phyloP scores from a whole-genome alignment of 306 rosid species.

The Pyrus pyrifolia region DNA sequence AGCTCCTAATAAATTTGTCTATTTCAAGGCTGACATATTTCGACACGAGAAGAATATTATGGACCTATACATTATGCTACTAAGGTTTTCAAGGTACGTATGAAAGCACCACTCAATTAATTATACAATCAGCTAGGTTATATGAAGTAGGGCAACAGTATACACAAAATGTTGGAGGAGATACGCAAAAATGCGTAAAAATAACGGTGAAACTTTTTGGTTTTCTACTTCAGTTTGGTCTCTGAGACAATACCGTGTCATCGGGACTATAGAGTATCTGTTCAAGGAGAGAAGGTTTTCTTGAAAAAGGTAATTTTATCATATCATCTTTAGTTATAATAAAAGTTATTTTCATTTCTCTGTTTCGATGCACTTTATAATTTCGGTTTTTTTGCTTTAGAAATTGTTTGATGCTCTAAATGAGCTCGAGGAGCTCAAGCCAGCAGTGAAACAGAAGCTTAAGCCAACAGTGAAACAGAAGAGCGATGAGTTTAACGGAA shows the following conservation, averaged over 20 bases:
- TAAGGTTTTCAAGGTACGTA: conserved; percentile 84
- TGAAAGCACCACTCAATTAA: neutral
- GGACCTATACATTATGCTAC: conserved; percentile 87
- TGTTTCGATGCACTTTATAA: conserved; percentile 12
- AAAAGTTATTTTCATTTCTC: neutral
- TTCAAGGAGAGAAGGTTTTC: conserved; percentile 44
- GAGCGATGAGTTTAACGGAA: conserved; percentile 56
- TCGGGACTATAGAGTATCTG: conserved; percentile 54
- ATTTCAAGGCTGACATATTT: conserved; percentile 83
- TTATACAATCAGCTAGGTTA: neutral
- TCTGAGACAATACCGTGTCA: conserved; percentile 86
- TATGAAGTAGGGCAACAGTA: neutral
- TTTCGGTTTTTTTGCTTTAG: conserved; percentile 32
- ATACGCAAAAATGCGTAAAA: neutral
- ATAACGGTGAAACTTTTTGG: neutral
- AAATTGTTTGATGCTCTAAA: conserved; percentile 51
- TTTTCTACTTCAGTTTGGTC: conserved; percentile 55
- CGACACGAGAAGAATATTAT: conserved; percentile 77
- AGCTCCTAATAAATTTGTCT: conserved; percentile 14
- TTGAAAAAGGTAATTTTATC: conserved; percentile 53
- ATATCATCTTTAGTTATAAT: neutral
- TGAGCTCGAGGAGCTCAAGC: conserved; percentile 85
- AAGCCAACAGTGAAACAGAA: conserved; percentile 74
- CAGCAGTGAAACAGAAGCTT: conserved; percentile 70
- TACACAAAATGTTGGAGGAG: neutral